Evolutionary conservation across 257 asterid species (phyloP).

Genomic region (Nyctanthes arbortristis): DNA sequence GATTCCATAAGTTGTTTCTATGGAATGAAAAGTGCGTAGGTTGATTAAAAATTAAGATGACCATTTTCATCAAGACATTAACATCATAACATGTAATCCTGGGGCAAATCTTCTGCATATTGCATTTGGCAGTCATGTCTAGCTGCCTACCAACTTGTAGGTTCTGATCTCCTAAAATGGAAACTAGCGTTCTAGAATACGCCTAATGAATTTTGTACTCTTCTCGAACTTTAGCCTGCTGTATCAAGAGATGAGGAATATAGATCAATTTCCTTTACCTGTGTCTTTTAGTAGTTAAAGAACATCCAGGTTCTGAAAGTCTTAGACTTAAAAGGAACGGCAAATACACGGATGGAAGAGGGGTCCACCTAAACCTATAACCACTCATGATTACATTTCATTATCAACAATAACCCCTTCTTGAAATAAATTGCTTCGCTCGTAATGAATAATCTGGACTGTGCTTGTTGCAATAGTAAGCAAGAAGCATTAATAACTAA

Average conservation of each 20-base stretch:
- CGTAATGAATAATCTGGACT: background rate
- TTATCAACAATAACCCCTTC: background rate
- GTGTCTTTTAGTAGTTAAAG: background rate
- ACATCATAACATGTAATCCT: background rate
- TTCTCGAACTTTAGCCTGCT: background rate
- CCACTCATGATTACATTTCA: background rate
- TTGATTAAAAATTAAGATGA: background rate
- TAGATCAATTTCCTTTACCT: background rate
- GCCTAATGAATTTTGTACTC: too few species aligned
- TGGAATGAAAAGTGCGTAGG: background rate
- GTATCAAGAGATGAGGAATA: background rate
- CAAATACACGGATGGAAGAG: background rate
- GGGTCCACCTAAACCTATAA: background rate
- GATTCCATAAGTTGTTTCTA: background rate
- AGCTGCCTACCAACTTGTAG: background rate
- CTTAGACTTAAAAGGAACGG: background rate
- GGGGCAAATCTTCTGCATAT: background rate
- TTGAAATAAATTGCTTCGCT: background rate
- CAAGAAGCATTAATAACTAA: background rate
- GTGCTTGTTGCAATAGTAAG: background rate
- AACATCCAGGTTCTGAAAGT: background rate
- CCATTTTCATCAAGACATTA: background rate
- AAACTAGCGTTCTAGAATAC: too few species aligned
- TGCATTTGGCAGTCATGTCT: background rate
- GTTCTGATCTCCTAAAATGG: too few species aligned